Evolutionary conservation across 208 protist species (phyloP).

Genomic region (Leishmania tarentolae): DNA sequence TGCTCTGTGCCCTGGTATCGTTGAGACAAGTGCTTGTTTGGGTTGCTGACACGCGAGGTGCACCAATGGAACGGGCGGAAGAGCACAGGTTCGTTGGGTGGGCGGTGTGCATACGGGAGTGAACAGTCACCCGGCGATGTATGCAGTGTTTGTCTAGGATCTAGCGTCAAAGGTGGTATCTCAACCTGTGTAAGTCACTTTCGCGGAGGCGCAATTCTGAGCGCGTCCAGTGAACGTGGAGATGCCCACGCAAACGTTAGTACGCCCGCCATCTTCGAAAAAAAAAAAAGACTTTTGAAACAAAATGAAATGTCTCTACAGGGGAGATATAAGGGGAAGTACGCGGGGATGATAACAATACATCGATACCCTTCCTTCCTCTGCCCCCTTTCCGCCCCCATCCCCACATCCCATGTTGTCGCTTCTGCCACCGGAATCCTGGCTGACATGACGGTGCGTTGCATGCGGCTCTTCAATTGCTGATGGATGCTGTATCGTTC

Average conservation of each 20-base stretch:
- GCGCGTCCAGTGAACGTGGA: not conserved
- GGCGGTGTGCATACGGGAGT: too few relatives aligned
- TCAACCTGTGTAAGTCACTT: accelerated
- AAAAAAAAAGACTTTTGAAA: not conserved
- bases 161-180: too few relatives aligned
- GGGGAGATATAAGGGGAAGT: not conserved
- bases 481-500: not conserved
- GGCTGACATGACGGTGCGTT: not conserved
- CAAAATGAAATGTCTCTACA: not conserved
- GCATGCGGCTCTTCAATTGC: not conserved
- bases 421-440: not conserved
- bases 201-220: not conserved
- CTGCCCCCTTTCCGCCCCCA: not conserved
- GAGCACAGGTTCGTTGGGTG: too few relatives aligned
- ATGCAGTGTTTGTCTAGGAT: not conserved
- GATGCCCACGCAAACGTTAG: not conserved
- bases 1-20: too few relatives aligned
- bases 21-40: too few relatives aligned
- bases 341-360: not conserved
- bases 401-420: too few relatives aligned
- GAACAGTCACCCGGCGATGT: not conserved
- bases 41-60: too few relatives aligned
- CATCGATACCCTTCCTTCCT: too few relatives aligned
- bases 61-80: too few relatives aligned
- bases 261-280: not conserved